phyloP scores from a whole-genome alignment of 352 stramenopile genomes.

The Pythium utonaiense region DNA sequence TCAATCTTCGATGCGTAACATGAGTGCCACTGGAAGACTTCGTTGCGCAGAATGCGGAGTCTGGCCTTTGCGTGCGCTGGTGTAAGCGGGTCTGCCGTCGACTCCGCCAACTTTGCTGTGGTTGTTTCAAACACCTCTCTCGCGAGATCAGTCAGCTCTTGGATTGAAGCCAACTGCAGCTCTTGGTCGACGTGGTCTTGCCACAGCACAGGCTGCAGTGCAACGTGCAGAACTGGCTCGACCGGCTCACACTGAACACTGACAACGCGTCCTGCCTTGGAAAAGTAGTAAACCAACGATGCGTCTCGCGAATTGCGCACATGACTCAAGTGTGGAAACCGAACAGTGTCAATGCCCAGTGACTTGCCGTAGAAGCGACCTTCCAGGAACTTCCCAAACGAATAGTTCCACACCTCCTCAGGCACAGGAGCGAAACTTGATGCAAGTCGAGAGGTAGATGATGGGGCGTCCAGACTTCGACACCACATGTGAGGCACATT shows the following conservation, averaged over 20 bases:
- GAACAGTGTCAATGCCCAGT: slow-evolving; percentile 60
- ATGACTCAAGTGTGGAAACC: slow-evolving; percentile 58
- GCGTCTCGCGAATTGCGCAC: slow-evolving; percentile 61
- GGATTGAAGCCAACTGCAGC: slow-evolving; percentile 53
- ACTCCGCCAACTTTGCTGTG: slow-evolving; percentile 73
- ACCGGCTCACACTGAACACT: slow-evolving; percentile 76
- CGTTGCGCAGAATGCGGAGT: slow-evolving; percentile 71
- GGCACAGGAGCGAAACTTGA: slow-evolving; percentile 59
- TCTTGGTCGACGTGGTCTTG: slow-evolving; percentile 75
- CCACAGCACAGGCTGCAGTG: slow-evolving; percentile 78
- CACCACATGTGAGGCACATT: slow-evolving; percentile 70
- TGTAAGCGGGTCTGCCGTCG: slow-evolving; percentile 67
- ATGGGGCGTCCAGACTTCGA: slow-evolving; percentile 32
- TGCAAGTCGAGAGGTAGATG: slow-evolving; percentile 29
- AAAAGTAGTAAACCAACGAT: slow-evolving; percentile 78
- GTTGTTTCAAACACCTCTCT: slow-evolving; percentile 73
- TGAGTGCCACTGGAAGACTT: slow-evolving; percentile 82
- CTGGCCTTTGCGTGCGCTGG: slow-evolving; percentile 66
- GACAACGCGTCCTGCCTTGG: slow-evolving; percentile 61
- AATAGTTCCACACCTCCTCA: slow-evolving; percentile 78
- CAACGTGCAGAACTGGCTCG: slow-evolving; percentile 79
- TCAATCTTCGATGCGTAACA: slow-evolving; percentile 76
- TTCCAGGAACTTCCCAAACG: slow-evolving; percentile 86
- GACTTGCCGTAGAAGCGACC: slow-evolving; percentile 83
- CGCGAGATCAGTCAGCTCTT: slow-evolving; percentile 73